Evolutionary conservation across 2,329 filamentous ascomycete species (phyloP), one percentile per base, ranked within the genome.

Genomic region (Colletotrichum graminicola): DNA sequence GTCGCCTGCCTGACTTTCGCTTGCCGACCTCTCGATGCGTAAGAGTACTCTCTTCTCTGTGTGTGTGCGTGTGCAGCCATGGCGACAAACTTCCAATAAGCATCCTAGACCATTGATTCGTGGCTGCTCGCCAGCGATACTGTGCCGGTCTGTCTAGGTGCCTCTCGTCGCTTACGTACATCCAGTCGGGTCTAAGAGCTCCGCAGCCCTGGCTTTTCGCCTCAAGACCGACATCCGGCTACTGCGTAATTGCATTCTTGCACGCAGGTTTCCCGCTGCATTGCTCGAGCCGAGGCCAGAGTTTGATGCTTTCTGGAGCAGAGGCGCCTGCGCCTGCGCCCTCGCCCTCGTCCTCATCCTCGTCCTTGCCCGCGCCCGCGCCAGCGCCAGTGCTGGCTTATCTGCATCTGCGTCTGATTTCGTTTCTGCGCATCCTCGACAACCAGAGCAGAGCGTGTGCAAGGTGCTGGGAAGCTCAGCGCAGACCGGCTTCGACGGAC

Each of bases 231-330:
- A 55, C 34, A 32, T 32, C 12, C 34, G n/a, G 23, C 41, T 21
- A 41, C 5, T 18, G 39, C 36, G 34, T 14, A 41, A 21, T 55
- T 36, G 65, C 68, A 59, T 21, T 47, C 43, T 71, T 43, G 65
- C 65, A 68, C 36, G 21, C 52, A 65, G 43, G 14, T n/a, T 52
- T 71, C 57, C 68, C 45, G 57, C 65, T 26, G 68, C 64, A 68
- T 43, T 67, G 59, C 52, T 52, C 51, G 36, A 68, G 55, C 55
- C 61, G 23, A 32, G 36, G 12, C 36, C n/a, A 51, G 61, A 47
- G 54, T 47, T 57, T 59, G 51, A 57, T 62, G 41, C 51, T 43
- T 57, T 10, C n/a, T 18, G 29, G 18, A n/a, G 52, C 52, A 54
- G 18, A 29, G 49, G 49, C 26, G n/a, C 26, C 16, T 62, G 45